Percentiles rank a stretch among this genome's conserved stretches.
Evolutionary conservation across 2,329 filamentous ascomycete genomes (phyloP).

Genomic region (Fusarium illudens): DNA sequence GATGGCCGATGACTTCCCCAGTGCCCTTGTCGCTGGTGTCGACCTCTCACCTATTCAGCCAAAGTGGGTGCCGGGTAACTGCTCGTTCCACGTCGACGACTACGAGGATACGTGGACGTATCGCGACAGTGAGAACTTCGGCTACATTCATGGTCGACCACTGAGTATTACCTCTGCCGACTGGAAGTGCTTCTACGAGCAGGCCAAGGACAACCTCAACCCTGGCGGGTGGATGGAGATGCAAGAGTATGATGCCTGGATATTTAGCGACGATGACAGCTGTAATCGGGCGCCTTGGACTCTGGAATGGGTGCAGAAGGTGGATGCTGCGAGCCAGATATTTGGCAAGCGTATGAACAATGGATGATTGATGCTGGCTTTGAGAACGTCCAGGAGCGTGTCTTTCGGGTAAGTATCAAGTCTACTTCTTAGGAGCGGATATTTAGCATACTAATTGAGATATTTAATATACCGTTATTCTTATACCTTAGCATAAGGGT

Average conservation of each 20-base stretch:
- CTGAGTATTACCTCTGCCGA: conserved; percentile 46
- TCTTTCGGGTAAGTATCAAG: conserved; percentile 18
- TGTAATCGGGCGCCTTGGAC: conserved; percentile 50
- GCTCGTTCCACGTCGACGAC: conserved; percentile 72
- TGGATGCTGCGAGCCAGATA: conserved; percentile 47
- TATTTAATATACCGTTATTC: too few species aligned
- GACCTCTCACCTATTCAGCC: conserved; percentile 69
- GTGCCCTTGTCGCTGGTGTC: conserved; percentile 53
- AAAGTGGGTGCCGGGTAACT: conserved; percentile 64
- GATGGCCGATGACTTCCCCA: conserved; percentile 58
- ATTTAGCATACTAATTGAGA: too few species aligned
- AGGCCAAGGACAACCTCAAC: conserved; percentile 44
- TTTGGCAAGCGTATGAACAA: conserved; percentile 52
- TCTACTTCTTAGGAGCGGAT: neutral
- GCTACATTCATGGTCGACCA: conserved; percentile 50
- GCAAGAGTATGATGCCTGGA: conserved; percentile 51
- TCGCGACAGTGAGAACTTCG: conserved; percentile 44
- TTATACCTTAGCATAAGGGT: too few species aligned
- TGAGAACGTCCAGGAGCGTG: conserved; percentile 44
- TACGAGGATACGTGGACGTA: conserved; percentile 59
- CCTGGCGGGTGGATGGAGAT: conserved; percentile 51
- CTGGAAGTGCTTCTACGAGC: conserved; percentile 45
- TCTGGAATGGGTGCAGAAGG: conserved; percentile 50
- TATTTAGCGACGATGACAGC: conserved; percentile 51
- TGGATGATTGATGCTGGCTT: conserved; percentile 52